These are phyloP conservation scores for Colletotrichum sp. DNA, from an alignment of 2,329 filamentous ascomycete genomes.

Conservation along the genomic window DNA sequence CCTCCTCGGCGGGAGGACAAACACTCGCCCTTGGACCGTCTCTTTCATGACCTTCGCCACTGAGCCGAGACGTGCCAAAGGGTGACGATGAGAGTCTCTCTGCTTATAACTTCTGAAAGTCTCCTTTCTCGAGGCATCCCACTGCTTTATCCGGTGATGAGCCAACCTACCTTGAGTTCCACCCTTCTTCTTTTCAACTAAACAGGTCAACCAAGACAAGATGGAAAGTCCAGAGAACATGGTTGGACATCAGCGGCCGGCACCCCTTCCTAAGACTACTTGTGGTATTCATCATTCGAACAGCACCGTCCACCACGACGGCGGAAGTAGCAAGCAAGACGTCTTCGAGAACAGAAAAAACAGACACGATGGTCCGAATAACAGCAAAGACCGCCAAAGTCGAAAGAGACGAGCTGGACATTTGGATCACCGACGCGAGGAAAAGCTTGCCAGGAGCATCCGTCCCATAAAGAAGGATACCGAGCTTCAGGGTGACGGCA, in stretches of 20 bases:
- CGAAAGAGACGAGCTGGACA: rapidly evolving
- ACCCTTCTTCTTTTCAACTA: neutral
- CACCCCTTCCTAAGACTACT: neutral
- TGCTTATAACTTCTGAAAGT: neutral
- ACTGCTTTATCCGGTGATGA: neutral
- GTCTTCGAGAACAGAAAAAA: neutral
- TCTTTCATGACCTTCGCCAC: neutral
- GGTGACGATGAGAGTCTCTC: neutral
- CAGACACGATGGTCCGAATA: neutral
- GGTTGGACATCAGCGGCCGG: neutral
- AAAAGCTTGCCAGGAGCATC: neutral
- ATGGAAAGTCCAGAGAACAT: neutral
- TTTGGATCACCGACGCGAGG: neutral
- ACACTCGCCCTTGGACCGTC: neutral
- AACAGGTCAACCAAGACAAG: neutral
- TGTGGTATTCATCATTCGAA: neutral
- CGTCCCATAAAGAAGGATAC: neutral
- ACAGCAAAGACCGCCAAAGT: neutral
- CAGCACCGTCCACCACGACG: neutral
- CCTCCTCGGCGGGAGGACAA: neutral
- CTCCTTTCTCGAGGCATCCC: neutral
- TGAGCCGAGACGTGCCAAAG: neutral
- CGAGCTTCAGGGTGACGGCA: neutral
- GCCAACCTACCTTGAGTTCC: neutral
- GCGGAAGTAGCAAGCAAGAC: neutral